Evolutionary conservation across 768 basidiomycete genomes (phyloP).

Genomic region (Trametes meyenii): DNA sequence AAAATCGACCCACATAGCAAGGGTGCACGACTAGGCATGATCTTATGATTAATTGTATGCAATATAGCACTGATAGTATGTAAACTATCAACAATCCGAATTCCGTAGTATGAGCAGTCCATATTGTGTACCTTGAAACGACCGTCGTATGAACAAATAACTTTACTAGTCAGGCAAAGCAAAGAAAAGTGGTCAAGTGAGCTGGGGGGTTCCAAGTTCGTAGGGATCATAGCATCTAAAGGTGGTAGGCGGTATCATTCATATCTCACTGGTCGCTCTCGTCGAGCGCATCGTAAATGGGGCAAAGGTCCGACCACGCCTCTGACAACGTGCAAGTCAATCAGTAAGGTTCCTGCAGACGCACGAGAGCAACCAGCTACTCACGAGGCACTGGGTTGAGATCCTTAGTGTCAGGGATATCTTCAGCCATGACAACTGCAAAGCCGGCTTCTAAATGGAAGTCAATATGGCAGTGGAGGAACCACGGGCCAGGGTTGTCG

Average conservation of each 20-base stretch:
- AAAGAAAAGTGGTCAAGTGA: background rate
- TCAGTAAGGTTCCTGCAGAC: background rate
- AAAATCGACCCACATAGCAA: background rate
- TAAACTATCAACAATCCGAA: background rate
- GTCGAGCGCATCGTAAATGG: slow-evolving; percentile 15
- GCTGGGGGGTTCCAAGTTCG: background rate
- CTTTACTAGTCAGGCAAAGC: background rate
- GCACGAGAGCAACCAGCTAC: background rate
- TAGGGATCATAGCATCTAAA: background rate
- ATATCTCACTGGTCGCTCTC: slow-evolving; percentile 16
- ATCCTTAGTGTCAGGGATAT: slow-evolving; percentile 26
- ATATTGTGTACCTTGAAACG: background rate
- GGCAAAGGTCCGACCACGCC: slow-evolving; percentile 19
- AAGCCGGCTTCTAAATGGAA: slow-evolving; percentile 67
- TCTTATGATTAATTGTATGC: background rate
- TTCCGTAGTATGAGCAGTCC: background rate
- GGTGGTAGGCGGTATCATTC: background rate
- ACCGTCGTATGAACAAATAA: background rate
- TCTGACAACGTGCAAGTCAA: background rate
- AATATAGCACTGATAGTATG: background rate
- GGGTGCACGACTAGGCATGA: background rate
- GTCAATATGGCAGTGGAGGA: slow-evolving; percentile 83
- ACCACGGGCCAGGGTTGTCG: slow-evolving; percentile 91
- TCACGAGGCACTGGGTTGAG: slow-evolving; percentile 24
- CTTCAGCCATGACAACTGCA: slow-evolving; percentile 46